Percentiles rank a stretch among this genome's conserved stretches.
phyloP scores from a whole-genome alignment of 2,329 filamentous ascomycete species.

The Aspergillus phoenicis region DNA sequence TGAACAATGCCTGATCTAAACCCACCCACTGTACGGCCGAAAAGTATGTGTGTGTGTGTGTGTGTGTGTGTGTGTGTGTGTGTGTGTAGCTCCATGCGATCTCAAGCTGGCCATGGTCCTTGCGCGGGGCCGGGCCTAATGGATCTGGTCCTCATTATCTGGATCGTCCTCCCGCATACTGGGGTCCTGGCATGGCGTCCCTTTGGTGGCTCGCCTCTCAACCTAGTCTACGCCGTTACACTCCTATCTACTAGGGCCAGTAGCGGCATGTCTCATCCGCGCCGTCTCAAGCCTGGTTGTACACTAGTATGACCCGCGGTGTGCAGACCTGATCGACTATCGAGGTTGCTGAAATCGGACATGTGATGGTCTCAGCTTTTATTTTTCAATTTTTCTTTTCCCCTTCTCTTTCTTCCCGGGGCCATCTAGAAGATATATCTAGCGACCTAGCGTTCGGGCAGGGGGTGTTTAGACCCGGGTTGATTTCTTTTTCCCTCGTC shows the following conservation, averaged over 20 bases:
- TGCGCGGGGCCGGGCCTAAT: not conserved
- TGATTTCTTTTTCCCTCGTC: not conserved
- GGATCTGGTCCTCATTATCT: not conserved
- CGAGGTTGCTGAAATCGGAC: constrained; percentile 4
- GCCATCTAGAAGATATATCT: constrained; percentile 8
- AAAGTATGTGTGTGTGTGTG: too few relatives aligned
- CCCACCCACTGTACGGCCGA: too few relatives aligned
- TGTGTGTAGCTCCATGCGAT: not conserved
- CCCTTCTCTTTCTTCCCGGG: not conserved
- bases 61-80: too few relatives aligned
- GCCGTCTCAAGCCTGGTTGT: not conserved
- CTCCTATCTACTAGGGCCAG: not conserved
- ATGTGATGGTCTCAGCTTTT: constrained; percentile 15
- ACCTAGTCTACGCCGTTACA: constrained; percentile 3
- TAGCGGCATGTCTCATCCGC: constrained; percentile 6
- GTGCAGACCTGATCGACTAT: not conserved
- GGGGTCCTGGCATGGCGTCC: not conserved
- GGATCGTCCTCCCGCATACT: constrained; percentile 3
- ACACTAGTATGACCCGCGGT: constrained; percentile 3
- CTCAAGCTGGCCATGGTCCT: not conserved
- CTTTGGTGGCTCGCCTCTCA: constrained; percentile 4
- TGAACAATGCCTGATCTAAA: too few relatives aligned
- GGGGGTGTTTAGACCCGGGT: not conserved
- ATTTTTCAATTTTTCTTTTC: too few relatives aligned
- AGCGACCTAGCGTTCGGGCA: not conserved